Evolutionary conservation across 73 alveolate genomes (phyloP), one percentile per base, ranked within the genome.

Genomic region (Effrenium voratum): DNA sequence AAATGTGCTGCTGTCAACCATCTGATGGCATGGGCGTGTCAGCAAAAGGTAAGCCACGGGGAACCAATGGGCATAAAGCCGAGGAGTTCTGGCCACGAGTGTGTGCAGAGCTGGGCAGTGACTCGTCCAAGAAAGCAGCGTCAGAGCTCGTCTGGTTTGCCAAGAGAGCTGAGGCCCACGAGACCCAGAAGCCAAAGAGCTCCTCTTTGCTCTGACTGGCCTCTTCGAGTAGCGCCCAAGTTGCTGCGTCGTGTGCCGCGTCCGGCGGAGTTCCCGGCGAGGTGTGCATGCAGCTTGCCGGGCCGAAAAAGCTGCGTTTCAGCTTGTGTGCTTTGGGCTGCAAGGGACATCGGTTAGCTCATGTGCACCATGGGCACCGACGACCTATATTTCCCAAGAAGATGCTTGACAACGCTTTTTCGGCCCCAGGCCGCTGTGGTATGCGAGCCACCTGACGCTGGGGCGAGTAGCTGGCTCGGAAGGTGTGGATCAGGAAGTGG

Each of bases 61-160:
- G n/a, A n/a, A n/a, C n/a, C n/a, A n/a, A n/a, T n/a, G n/a, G n/a
- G n/a, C n/a, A n/a, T n/a, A n/a, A n/a, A n/a, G n/a, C n/a, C 22
- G 77, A 86, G 97, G 97, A 90, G 73, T 90, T 90, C 40, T 90
- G 97, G 97, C 97, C 97, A 32, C 49, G 97, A 76, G 73, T 90
- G n/a, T 90, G 97, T 70, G 97, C 97, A 0, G 97, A 90, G 47
- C 88, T 90, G 26, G 97, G 97, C 4, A 90, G 97, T 55, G 32
- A 15, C 52, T 38, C 38, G 19, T 63, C 47, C 40, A 43, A 59
- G 10, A 1, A 0, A 36, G 34, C 30, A 3, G 30, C 75, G 75
- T 5, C 5, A n/a, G n/a, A n/a, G n/a, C n/a, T n/a, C n/a, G n/a
- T n/a, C n/a, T n/a, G n/a, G n/a, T n/a, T n/a, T 70, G 44, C 81